These are phyloP conservation scores for Candida multigemmis DNA, from an alignment of 805 yeast species.

Conservation along the genomic window DNA sequence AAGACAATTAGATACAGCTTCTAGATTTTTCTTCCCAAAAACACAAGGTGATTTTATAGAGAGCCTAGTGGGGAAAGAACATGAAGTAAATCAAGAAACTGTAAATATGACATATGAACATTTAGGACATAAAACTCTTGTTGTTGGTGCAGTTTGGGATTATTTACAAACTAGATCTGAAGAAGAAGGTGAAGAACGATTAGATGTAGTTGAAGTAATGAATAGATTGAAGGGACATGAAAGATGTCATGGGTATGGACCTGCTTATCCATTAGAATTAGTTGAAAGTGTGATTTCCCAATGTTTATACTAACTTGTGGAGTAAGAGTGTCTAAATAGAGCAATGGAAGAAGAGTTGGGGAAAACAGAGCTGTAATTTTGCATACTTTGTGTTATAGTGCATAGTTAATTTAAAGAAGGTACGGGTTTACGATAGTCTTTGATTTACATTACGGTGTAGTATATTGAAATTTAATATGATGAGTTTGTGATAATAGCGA, in stretches of 20 bases:
- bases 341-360: too few species aligned
- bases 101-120: constrained; percentile 24
- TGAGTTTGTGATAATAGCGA: too few species aligned
- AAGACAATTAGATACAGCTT: too few species aligned
- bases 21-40: constrained; percentile 24
- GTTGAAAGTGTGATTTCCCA: constrained; percentile 30
- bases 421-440: too few species aligned
- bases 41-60: constrained; percentile 24
- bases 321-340: too few species aligned
- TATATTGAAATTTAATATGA: too few species aligned
- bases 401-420: too few species aligned
- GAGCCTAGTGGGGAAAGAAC: constrained; percentile 17
- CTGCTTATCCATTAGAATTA: constrained; percentile 44
- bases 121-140: constrained; percentile 43
- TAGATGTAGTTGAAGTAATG: constrained; percentile 57
- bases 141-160: constrained; percentile 80
- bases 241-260: constrained; percentile 74
- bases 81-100: constrained; percentile 10
- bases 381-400: too few species aligned
- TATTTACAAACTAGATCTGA: constrained; percentile 44
- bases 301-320: too few species aligned
- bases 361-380: too few species aligned
- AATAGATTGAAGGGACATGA: constrained; percentile 54
- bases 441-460: too few species aligned
- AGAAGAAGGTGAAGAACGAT: constrained; percentile 34